Base-by-base conservation (phyloP, 2,329 filamentous ascomycete species). In the Hypocrella siamensis region DNA sequence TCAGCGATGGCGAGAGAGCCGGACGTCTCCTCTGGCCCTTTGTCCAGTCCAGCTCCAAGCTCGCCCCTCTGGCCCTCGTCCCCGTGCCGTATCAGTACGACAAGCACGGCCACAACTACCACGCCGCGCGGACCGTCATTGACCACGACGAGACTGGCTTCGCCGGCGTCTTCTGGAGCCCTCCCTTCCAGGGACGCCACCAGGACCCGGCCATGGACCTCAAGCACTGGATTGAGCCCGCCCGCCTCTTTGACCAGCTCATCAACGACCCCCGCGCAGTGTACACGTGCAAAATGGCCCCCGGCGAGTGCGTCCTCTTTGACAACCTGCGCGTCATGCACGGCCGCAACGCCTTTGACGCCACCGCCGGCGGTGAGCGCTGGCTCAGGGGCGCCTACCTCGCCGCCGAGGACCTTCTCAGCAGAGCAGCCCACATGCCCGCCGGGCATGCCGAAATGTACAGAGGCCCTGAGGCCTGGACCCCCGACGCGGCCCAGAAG, bases 291-390 rank as follows among this genome's bases (percentile, higher is more conserved):
- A 78, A 78, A 53, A 61, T 94, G 52, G 60, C 73, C 33, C 74
- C 80, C 4, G 90, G 88, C 3, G 81, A 93, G 46, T 93, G 84
- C 48, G 85, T 86, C 10, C 66, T 98, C n/a, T 96, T 98, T 48
- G 79, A 93, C 50, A 96, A 96, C 48, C 58, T 74, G 36, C 67
- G 88, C 14, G 65, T 93, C n/a, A 54, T 93, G 47, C 90, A 96
- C 58, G 88, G 85, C 1, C 65, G 90, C 4, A 67, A 63, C 12
- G 70, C 74, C 19, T 96, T 96, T 53, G 74, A 88, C 48, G 40
- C 46, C 0, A 55, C 63, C 1, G 56, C 56, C 0, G 63, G 65
- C 6, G 81, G 81, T 1, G 67, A 75, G 38, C 65, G 88, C 32
- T 93, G 83, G 81, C 56, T 96, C 33, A 80, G 82, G 43, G 90